Evolutionary conservation across 1,284 basidiomycete genomes (phyloP).

Genomic region (Ustilago shanxiensis): DNA sequence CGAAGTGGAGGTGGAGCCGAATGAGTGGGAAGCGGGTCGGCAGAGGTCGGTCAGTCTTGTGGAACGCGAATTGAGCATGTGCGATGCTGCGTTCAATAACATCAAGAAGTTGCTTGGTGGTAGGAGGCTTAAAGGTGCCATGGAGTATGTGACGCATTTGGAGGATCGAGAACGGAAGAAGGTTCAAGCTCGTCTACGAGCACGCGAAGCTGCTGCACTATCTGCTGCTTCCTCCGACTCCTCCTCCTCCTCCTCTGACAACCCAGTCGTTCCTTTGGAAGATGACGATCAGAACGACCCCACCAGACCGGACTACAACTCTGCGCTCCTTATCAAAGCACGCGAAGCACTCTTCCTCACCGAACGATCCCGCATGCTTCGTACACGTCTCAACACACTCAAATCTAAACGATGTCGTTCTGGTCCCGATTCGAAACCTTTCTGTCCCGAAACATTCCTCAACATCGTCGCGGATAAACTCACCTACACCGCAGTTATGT

Average conservation of each 20-base stretch:
- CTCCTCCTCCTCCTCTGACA: slow-evolving; percentile 4
- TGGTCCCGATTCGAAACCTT: slow-evolving; percentile 85
- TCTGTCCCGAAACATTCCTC: slow-evolving; percentile 97
- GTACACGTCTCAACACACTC: slow-evolving; percentile 84
- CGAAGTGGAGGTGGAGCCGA: slow-evolving; percentile 81
- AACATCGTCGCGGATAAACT: slow-evolving; percentile 97
- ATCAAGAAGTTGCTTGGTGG: slow-evolving; percentile 89
- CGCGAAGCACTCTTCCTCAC: slow-evolving; percentile 89
- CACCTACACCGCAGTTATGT: slow-evolving; percentile 95
- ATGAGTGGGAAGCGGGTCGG: slow-evolving; percentile 91
- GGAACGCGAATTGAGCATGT: slow-evolving; percentile 85
- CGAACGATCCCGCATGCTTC: slow-evolving; percentile 84
- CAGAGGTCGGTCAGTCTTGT: slow-evolving; percentile 81
- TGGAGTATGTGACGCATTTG: slow-evolving; percentile 83
- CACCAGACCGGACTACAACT: slow-evolving; percentile 77
- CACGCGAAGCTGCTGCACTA: slow-evolving; percentile 29
- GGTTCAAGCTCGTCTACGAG: slow-evolving; percentile 68
- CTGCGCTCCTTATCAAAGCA: slow-evolving; percentile 77
- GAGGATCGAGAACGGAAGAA: slow-evolving; percentile 85
- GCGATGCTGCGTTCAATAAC: slow-evolving; percentile 85
- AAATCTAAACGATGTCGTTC: slow-evolving; percentile 87
- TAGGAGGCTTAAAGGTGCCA: slow-evolving; percentile 80
- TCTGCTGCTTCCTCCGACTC: slow-evolving; percentile 3
- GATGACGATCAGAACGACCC: slow-evolving; percentile 72
- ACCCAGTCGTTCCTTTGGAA: not conserved